These are phyloP conservation scores for Massariosphaeria phaeospora DNA, from an alignment of 495 filamentous ascomycete genomes.

Conservation along the genomic window DNA sequence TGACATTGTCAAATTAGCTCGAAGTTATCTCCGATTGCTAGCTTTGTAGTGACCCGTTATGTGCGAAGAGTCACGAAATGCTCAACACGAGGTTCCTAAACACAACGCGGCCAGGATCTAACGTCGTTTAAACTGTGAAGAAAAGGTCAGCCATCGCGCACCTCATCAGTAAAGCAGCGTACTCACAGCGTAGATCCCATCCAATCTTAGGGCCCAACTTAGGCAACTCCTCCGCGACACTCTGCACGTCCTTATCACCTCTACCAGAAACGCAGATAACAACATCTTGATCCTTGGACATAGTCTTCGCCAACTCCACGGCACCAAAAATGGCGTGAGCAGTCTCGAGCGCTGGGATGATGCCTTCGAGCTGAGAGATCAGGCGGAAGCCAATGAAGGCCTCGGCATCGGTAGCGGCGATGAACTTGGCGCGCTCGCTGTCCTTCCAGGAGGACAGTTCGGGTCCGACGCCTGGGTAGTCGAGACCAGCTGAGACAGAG, in stretches of 20 bases:
- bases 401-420: conserved; percentile 86
- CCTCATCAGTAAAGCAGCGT: too few species aligned
- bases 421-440: conserved; percentile 72
- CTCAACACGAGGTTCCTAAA: too few species aligned
- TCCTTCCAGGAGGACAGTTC: conserved; percentile 94
- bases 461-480: conserved; percentile 95
- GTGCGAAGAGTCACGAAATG: too few species aligned
- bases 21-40: too few species aligned
- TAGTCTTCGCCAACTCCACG: conserved; percentile 82
- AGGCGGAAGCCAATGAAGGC: conserved; percentile 86
- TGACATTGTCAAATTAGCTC: too few species aligned
- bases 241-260: conserved; percentile 98
- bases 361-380: conserved; percentile 81
- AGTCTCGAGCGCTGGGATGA: conserved; percentile 92
- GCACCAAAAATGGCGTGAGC: conserved; percentile 89
- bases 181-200: conserved; percentile 77
- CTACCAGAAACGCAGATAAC: conserved; percentile 92
- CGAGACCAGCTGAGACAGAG: conserved; percentile 92
- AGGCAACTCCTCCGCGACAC: conserved; percentile 90
- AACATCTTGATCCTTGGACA: conserved; percentile 81
- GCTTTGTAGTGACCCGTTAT: too few species aligned
- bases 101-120: too few species aligned
- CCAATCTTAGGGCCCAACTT: conserved; percentile 84
- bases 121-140: conserved; percentile 1
- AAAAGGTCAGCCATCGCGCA: not conserved